Evolutionary conservation across 169 alveolate species (phyloP).

Genomic region (Eimeria necatrix): DNA sequence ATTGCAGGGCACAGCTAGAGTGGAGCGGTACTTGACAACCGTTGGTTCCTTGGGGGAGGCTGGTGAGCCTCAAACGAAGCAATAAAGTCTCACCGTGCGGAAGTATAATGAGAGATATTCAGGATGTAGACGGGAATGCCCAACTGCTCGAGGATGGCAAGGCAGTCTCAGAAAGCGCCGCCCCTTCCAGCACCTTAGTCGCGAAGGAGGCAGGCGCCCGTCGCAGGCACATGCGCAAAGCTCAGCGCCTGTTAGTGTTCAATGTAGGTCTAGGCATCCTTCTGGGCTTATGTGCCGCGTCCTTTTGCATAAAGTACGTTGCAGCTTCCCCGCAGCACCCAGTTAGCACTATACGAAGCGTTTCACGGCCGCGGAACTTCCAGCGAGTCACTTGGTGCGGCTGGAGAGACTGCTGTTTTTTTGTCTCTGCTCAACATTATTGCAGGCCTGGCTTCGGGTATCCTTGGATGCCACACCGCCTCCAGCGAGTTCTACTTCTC

Average conservation of each 20-base stretch:
- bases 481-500: constrained; percentile 50
- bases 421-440: neutral
- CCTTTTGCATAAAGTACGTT: constrained; percentile 61
- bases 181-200: neutral
- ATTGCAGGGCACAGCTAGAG: neutral
- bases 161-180: neutral
- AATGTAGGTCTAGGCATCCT: constrained; percentile 49
- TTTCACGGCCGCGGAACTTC: no score
- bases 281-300: constrained; percentile 34
- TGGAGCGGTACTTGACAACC: neutral
- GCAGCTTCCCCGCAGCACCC: neutral
- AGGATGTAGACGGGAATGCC: neutral
- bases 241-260: constrained; percentile 54
- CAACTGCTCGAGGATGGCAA: constrained; percentile 65
- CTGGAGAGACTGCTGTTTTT: no score
- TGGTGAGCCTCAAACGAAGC: neutral
- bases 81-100: neutral
- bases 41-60: neutral
- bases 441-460: constrained; percentile 48
- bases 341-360: neutral
- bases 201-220: constrained; percentile 26
- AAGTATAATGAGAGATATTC: neutral
- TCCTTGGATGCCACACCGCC: constrained; percentile 73
- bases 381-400: no score
- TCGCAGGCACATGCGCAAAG: neutral